Base-by-base conservation (phyloP, 495 filamentous ascomycete genomes). In the Talaromyces proteolyticus region DNA sequence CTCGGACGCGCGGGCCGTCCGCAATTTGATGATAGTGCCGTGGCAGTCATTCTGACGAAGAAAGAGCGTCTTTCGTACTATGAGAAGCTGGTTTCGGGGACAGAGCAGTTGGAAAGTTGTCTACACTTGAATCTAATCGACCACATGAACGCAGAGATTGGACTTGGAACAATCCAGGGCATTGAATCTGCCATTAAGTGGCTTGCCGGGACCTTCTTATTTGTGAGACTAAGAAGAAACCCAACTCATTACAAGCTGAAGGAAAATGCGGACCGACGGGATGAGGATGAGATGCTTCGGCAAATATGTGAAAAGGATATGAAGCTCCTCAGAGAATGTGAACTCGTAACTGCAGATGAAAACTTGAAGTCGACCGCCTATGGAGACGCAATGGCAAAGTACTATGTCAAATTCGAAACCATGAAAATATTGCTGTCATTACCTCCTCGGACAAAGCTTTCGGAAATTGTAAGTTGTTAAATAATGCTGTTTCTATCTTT, bases 121-220 rank as follows among this genome's bases (percentile, higher is more conserved):
- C 74, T 97, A 14, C 92, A 97, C 67, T 73, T 82, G 29, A 90
- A 95, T 55, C 70, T 97, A 2, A 87, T 96, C 34, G 91, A 95
- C 49, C 92, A 96, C 63, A 64, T 97, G 53, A 97, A 98, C 63
- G 92, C 92, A 0, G 93, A 98, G 59, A 89, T 96, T 38, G 86
- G 87, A 20, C 74, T 96, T 4, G 86, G 87, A 2, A 94, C 89
- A 2, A 84, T 98, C 50, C 79, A 70, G 3, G 74, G 85, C 50
- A 64, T 88, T 1, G 57, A 80, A 4, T 82, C 86, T 1, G 93
- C 93, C 20, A 86, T 85, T 54, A 74, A 65, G 53, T 98, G 93
- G 93, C 81, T 98, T 21, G 70, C 71, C 16, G 84, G 90, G 0
- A 96, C 93, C 0, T 98, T 98, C 56, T 71, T 98, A 5, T 88